phyloP scores from a whole-genome alignment of 2,329 filamentous ascomycete genomes.

The Ophiostoma sp. region DNA sequence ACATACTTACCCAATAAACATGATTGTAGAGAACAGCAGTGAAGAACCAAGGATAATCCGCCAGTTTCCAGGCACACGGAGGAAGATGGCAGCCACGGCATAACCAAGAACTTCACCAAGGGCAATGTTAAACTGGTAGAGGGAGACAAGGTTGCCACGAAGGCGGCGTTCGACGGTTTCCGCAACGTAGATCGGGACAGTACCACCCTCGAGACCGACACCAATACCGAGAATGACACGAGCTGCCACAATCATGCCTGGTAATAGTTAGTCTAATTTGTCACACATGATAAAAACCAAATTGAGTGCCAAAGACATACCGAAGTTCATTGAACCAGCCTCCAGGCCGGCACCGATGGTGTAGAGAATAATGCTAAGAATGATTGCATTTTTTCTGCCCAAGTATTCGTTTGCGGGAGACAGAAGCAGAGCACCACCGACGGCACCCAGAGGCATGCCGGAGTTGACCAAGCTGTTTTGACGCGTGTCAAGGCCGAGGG shows the following conservation, averaged over 20 bases:
- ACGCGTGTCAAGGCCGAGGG: conserved; percentile 54
- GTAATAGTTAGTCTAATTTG: background rate
- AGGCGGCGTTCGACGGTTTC: conserved; percentile 68
- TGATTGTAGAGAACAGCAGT: conserved; percentile 66
- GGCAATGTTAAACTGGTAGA: conserved; percentile 76
- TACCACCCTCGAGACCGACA: conserved; percentile 72
- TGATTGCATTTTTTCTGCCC: conserved; percentile 67
- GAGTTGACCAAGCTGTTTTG: conserved; percentile 68
- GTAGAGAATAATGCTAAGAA: conserved; percentile 68
- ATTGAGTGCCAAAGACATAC: conserved; percentile 66
- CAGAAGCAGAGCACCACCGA: conserved; percentile 67
- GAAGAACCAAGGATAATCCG: conserved; percentile 73
- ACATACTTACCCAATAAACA: conserved; percentile 44
- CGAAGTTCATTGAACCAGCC: conserved; percentile 67
- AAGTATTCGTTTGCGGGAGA: conserved; percentile 67
- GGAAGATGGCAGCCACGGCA: conserved; percentile 70
- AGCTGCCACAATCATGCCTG: conserved; percentile 65
- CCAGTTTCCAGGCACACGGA: conserved; percentile 70
- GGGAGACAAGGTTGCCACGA: conserved; percentile 70
- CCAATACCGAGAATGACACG: conserved; percentile 69
- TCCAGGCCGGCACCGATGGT: conserved; percentile 68
- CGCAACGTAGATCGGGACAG: conserved; percentile 72
- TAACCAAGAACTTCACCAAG: conserved; percentile 73
- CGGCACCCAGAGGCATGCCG: conserved; percentile 70
- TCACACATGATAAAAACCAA: no score